These are phyloP conservation scores for Colletotrichum tanaceti DNA, from an alignment of 2,329 filamentous ascomycete genomes.

Conservation along the genomic window DNA sequence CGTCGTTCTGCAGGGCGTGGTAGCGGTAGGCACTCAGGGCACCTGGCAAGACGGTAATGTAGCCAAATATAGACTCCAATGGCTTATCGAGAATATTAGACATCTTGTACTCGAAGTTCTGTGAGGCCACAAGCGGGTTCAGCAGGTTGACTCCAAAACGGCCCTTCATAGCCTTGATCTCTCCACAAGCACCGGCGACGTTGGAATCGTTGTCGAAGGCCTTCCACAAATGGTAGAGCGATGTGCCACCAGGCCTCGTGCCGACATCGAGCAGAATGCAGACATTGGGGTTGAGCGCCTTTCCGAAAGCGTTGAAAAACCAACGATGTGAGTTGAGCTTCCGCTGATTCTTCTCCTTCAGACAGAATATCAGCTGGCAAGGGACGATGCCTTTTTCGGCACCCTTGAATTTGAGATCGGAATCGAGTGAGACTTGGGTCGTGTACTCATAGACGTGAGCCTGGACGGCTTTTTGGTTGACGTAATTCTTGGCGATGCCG, in stretches of 20 bases:
- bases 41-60: conserved; percentile 96
- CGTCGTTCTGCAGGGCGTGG: conserved; percentile 95
- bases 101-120: conserved; percentile 99
- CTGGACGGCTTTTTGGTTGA: conserved; percentile 95
- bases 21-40: conserved; percentile 96
- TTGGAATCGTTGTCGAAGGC: conserved; percentile 98
- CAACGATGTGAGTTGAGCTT: conserved; percentile 98
- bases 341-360: conserved; percentile 97
- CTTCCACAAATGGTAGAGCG: conserved; percentile 98
- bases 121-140: conserved; percentile 94
- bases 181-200: conserved; percentile 94
- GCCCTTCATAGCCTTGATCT: conserved; percentile 97
- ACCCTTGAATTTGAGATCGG: conserved; percentile 97
- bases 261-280: conserved; percentile 98
- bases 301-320: conserved; percentile 99
- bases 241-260: conserved; percentile 87
- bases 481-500: conserved; percentile 97
- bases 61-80: conserved; percentile 95
- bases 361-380: conserved; percentile 97
- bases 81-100: conserved; percentile 99
- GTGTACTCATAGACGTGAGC: conserved; percentile 99
- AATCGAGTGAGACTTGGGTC: conserved; percentile 94
- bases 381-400: conserved; percentile 99
- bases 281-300: conserved; percentile 91
- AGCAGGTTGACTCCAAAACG: conserved; percentile 83